Evolutionary conservation across 805 yeast genomes (phyloP), one percentile per base, ranked within the genome.

Genomic region (Sugiyamaella americana): DNA sequence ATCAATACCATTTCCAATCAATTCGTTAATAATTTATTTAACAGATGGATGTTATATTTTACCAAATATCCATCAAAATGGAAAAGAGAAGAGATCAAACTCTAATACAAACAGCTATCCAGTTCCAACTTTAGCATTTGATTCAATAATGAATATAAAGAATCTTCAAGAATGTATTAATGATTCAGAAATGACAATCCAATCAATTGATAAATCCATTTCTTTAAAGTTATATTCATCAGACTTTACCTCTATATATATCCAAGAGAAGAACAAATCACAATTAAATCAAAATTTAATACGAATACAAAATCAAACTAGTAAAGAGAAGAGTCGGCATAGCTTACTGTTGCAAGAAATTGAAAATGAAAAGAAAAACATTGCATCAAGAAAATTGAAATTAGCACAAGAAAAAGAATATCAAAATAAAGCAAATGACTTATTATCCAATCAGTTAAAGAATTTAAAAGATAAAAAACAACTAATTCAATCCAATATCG

Each of bases 111-210:
- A 37, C 18, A 29, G 32, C 47, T 17, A 36, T 37, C 29, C 30
- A 5, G 41, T 26, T n/a, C n/a, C 47, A 37, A 20, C 50, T 35
- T 26, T 32, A 57, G 18, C 43, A 3, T 64, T 51, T 49, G 58
- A 64, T 23, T 46, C 47, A 17, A 51, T 64, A 1, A 57, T 59
- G 46, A 61, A 59, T 24, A 42, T 64, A 5, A 51, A 58, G 49
- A 57, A 60, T 8, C 51, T 64, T 5, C 58, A 63, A 46, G 54
- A 55, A 18, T 58, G 64, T 24, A 50, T 59, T 1, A 53, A 50
- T 19, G 68, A 64, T 44, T 55, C 62, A 39, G 54, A 51, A 38
- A 42, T 29, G 30, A 54, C 64, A 2, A 53, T 53, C 1, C 24
- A 19, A 4, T 34, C 38, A 10, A 48, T 61, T 26, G 8, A 8